Evolutionary conservation across 176 grass and related monocot genomes (phyloP), one percentile per base, ranked within the genome.

Genomic region (Oryza meridionalis): DNA sequence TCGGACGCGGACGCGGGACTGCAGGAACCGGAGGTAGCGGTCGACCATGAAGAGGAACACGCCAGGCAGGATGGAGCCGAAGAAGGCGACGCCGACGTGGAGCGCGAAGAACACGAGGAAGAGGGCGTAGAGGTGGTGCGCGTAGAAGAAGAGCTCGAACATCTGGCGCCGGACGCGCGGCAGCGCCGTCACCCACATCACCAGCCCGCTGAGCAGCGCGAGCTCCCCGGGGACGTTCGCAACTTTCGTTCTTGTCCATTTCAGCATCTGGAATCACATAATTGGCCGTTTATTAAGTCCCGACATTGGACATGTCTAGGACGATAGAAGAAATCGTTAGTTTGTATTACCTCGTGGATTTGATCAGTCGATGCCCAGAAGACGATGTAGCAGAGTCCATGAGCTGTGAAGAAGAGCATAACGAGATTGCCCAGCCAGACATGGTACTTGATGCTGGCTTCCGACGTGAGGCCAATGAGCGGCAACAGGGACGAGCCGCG

Each of bases 141-240:
- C 78, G 89, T 82, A 89, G 70, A 59, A 94, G 81, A 94, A 94
- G 65, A 91, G 71, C 86, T 94, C 92, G 72, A 94, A 94, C 70
- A 79, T 67, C 51, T 76, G 83, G 55, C 86, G 83, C 38, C 92
- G 78, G 32, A 94, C 81, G 79, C 80, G 83, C 4, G 89, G 80
- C 65, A 89, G 76, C 13, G 86, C 53, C 45, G 85, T 85, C 26
- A 76, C 80, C 92, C 89, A 91, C 89, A 94, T 70, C 16, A 17
- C 42, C 0, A 89, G 47, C 8, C 89, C 89, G 47, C 70, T 2
- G 0, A 91, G 71, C 42, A 94, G 49, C 7, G 86, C 49, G 70
- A 94, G n/a, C 77, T 87, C 92, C 26, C 89, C 92, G 2, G 92
- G 78, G 17, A 94, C 86, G 44, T 87, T 87, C 1, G 92, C 13